Evolutionary conservation across 2,329 filamentous ascomycete genomes (phyloP).

Genomic region (Hymenoscyphus fructigenus): DNA sequence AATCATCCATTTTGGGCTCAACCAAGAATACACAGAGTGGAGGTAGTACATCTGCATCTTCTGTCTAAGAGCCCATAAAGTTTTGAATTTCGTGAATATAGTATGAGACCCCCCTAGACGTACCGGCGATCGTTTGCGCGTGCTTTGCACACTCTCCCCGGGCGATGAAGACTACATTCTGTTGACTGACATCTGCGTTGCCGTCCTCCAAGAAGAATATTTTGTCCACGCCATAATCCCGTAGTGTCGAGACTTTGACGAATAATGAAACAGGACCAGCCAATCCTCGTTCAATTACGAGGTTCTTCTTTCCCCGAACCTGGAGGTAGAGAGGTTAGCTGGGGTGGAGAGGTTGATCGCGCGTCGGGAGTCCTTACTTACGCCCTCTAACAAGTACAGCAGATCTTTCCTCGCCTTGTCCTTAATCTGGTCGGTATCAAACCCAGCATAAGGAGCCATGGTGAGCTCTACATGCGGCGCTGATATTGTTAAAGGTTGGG

Average conservation of each 20-base stretch:
- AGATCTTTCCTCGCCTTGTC: conserved; percentile 86
- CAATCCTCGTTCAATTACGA: conserved; percentile 87
- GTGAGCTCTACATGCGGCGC: conserved; percentile 50
- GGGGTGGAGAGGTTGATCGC: conserved; percentile 21
- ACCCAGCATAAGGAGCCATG: conserved; percentile 70
- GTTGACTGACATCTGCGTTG: conserved; percentile 91
- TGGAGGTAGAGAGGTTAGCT: conserved; percentile 45
- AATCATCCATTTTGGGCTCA: conserved; percentile 50
- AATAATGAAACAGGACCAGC: conserved; percentile 88
- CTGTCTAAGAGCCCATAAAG: conserved; percentile 54
- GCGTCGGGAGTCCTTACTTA: conserved; percentile 57
- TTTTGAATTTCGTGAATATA: neutral
- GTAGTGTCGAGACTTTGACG: conserved; percentile 90
- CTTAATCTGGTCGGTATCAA: conserved; percentile 73
- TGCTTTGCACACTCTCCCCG: conserved; percentile 85
- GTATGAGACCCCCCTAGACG: conserved; percentile 27
- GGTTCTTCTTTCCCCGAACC: conserved; percentile 98
- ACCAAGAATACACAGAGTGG: conserved; percentile 58
- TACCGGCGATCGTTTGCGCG: conserved; percentile 86
- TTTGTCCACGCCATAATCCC: conserved; percentile 97
- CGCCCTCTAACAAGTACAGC: conserved; percentile 86
- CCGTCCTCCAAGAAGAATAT: conserved; percentile 96
- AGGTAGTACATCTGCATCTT: conserved; percentile 51
- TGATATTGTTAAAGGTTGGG: too few species aligned
- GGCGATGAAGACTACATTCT: conserved; percentile 92